Percentiles rank a stretch among this genome's conserved stretches.
phyloP scores from a whole-genome alignment of 495 filamentous ascomycete species.

The Parachaetomium inaequale region DNA sequence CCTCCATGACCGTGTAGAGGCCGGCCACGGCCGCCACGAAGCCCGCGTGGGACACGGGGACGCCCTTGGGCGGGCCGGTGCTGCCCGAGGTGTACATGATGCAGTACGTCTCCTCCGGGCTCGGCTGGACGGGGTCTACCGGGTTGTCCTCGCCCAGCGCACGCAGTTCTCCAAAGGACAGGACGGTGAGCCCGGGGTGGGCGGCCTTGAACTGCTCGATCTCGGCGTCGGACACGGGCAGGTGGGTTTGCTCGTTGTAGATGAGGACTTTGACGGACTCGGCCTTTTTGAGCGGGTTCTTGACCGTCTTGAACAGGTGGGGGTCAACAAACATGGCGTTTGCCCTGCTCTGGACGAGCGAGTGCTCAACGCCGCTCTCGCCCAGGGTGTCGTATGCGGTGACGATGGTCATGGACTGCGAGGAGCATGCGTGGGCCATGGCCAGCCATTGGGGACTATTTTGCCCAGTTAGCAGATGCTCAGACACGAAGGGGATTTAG shows the following conservation, averaged over 20 bases:
- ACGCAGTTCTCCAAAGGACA: conserved; percentile 45
- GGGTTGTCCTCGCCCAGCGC: conserved; percentile 63
- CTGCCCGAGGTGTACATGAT: conserved; percentile 97
- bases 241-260: conserved; percentile 43
- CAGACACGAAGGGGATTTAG: neutral
- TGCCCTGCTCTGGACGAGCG: conserved; percentile 56
- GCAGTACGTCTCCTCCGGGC: conserved; percentile 68
- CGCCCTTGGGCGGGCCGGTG: conserved; percentile 86
- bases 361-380: conserved; percentile 57
- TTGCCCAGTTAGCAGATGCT: neutral
- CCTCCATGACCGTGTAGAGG: conserved; percentile 39
- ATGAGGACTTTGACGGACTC: conserved; percentile 43
- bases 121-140: conserved; percentile 60
- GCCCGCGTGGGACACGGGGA: conserved; percentile 71
- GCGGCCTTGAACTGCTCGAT: conserved; percentile 42
- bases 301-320: conserved; percentile 51
- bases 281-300: conserved; percentile 40
- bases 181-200: conserved; percentile 39
- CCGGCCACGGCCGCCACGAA: conserved; percentile 63
- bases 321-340: conserved; percentile 61
- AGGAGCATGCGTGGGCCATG: conserved; percentile 63
- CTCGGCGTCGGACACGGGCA: conserved; percentile 39
- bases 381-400: conserved; percentile 83
- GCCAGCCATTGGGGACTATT: conserved; percentile 47
- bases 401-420: conserved; percentile 93